These are phyloP conservation scores for Solanum etuberosum DNA, from an alignment of 257 asterid genomes.

Conservation along the genomic window DNA sequence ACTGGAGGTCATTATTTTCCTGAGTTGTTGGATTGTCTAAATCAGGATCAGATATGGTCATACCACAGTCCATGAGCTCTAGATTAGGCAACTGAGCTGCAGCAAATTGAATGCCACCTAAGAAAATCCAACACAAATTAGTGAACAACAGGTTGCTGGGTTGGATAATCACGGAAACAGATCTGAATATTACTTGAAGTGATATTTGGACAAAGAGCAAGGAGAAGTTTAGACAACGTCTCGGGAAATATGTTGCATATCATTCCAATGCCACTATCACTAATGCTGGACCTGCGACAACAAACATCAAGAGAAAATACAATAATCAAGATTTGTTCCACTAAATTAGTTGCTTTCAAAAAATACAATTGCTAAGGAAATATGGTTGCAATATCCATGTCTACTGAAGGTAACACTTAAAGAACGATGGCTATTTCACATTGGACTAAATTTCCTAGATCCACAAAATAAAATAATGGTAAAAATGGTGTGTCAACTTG, in stretches of 20 bases:
- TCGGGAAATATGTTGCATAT: conserved; percentile 89
- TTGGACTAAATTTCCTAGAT: no score
- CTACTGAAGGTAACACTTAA: no score
- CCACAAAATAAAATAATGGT: no score
- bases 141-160: background rate
- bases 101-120: conserved; percentile 98
- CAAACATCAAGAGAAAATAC: background rate
- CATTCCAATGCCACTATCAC: conserved; percentile 95
- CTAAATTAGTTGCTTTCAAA: background rate
- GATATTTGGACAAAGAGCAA: conserved; percentile 89
- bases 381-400: background rate
- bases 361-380: background rate
- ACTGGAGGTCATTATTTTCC: conserved; percentile 26
- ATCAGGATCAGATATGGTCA: conserved; percentile 68
- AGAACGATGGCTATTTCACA: no score
- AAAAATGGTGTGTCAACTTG: no score
- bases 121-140: background rate
- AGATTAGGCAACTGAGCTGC: conserved; percentile 80
- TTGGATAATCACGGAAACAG: background rate
- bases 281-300: conserved; percentile 74
- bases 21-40: conserved; percentile 18
- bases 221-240: conserved; percentile 66
- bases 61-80: conserved; percentile 92
- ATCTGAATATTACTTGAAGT: conserved; percentile 62
- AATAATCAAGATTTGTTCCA: background rate